A percentile compares a stretch with the other conserved stretches of the same genome.
These are phyloP conservation scores for Sporobolus alterniflorus DNA, from an alignment of 202 grass and related monocot genomes.

Conservation along the genomic window DNA sequence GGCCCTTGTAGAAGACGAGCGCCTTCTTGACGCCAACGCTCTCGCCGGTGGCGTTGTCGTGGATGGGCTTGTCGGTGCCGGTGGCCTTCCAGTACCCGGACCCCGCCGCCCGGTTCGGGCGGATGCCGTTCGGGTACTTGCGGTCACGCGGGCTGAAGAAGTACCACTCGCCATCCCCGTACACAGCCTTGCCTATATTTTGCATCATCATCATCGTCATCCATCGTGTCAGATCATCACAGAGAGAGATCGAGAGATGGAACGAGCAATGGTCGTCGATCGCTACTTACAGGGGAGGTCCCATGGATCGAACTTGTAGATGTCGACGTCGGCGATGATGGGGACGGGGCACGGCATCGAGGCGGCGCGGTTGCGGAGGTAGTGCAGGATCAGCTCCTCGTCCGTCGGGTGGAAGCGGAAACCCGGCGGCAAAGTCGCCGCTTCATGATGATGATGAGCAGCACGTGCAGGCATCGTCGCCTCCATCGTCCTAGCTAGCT, in stretches of 20 bases:
- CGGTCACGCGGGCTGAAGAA: neutral
- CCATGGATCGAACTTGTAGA: slow-evolving; percentile 96
- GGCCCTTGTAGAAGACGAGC: slow-evolving; percentile 79
- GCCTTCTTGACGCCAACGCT: slow-evolving; percentile 84
- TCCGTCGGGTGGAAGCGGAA: slow-evolving; percentile 99
- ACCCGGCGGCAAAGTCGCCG: slow-evolving; percentile 80
- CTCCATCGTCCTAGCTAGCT: too few relatives aligned
- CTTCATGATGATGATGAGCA: too few relatives aligned
- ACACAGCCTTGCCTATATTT: neutral
- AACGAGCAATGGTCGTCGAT: too few relatives aligned
- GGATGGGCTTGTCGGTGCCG: slow-evolving; percentile 96
- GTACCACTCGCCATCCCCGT: neutral
- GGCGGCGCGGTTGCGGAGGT: slow-evolving; percentile 75
- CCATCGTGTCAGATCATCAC: too few relatives aligned
- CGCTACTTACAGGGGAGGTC: slow-evolving; percentile 64
- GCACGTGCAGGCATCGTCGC: too few relatives aligned
- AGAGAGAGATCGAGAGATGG: too few relatives aligned
- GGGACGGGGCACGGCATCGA: slow-evolving; percentile 64
- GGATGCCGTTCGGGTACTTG: slow-evolving; percentile 92
- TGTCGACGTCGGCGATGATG: slow-evolving; percentile 95
- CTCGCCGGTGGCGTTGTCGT: slow-evolving; percentile 32
- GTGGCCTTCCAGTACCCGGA: slow-evolving; percentile 99
- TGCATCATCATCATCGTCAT: too few relatives aligned
- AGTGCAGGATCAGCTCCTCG: slow-evolving; percentile 96
- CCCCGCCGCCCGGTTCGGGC: slow-evolving; percentile 84